Evolutionary conservation across 306 rosid species (phyloP).

Genomic region (Glycine tomentella): DNA sequence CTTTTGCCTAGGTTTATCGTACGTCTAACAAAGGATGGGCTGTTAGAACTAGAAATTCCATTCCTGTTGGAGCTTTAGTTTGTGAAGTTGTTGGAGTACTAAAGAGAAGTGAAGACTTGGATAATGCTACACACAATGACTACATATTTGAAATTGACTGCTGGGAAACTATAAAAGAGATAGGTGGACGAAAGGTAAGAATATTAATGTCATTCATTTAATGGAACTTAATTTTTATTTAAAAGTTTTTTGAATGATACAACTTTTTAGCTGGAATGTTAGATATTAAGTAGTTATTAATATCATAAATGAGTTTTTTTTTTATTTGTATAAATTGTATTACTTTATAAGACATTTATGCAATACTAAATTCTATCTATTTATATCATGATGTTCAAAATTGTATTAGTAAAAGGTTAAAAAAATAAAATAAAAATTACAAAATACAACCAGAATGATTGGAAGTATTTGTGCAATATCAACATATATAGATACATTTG

Average conservation of each 20-base stretch:
- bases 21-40: slow-evolving; percentile 35
- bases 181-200: slow-evolving; percentile 30
- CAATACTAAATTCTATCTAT: too few species aligned
- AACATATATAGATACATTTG: background rate
- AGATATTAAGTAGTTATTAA: background rate
- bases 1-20: slow-evolving; percentile 31
- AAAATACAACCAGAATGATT: background rate
- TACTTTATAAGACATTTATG: background rate
- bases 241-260: background rate
- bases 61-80: slow-evolving; percentile 28
- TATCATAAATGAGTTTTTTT: background rate
- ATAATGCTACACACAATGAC: background rate
- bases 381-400: too few species aligned
- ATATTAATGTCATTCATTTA: background rate
- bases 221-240: background rate
- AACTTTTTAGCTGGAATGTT: background rate
- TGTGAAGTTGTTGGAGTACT: slow-evolving; percentile 21
- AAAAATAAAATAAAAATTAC: too few species aligned
- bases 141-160: slow-evolving; percentile 31
- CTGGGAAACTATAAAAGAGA: background rate
- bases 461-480: background rate
- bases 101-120: background rate
- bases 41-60: slow-evolving; percentile 17
- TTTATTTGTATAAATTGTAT: background rate
- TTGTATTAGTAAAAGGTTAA: background rate